Evolutionary conservation across 352 stramenopile species (phyloP).

Genomic region (Thraustochytrium sp.): DNA sequence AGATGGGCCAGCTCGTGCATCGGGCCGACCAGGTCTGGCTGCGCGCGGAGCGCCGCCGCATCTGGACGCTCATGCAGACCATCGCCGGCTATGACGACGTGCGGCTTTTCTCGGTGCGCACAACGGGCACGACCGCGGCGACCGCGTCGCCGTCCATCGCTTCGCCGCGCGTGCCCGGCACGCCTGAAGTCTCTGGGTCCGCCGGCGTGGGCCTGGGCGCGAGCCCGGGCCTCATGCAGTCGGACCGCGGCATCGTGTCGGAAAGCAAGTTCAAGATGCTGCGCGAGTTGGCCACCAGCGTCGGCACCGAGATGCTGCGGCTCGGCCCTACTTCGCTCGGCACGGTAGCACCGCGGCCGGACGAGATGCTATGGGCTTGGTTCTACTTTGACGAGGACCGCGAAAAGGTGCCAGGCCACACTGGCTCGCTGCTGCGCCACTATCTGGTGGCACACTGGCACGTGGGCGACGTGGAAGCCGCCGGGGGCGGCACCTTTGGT

Average conservation of each 20-base stretch:
- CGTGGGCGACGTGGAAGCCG: slow-evolving; percentile 18
- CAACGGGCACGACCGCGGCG: too few relatives aligned
- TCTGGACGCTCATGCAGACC: slow-evolving; percentile 20
- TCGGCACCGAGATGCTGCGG: neutral
- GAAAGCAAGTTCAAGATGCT: neutral
- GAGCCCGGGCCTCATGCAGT: neutral
- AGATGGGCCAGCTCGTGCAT: neutral
- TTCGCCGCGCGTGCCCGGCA: neutral
- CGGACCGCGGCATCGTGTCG: neutral
- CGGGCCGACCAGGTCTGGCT: slow-evolving; percentile 12
- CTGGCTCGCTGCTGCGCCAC: neutral
- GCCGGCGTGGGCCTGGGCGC: neutral
- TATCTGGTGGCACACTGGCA: slow-evolving; percentile 35
- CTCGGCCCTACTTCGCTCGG: slow-evolving; percentile 23
- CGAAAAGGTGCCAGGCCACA: neutral
- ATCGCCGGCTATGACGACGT: slow-evolving; percentile 32
- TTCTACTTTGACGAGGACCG: slow-evolving; percentile 13
- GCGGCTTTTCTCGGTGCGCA: neutral
- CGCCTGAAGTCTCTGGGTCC: neutral
- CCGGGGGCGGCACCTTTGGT: neutral
- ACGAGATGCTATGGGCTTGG: slow-evolving; percentile 37
- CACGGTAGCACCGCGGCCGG: neutral
- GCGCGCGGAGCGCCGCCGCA: neutral
- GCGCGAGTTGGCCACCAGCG: neutral
- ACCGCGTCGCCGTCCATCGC: neutral